A percentile compares a stretch with the other conserved stretches of the same genome.
These are phyloP conservation scores for Papiliotrema flavescens DNA, from an alignment of 1,284 basidiomycete genomes.

Conservation along the genomic window DNA sequence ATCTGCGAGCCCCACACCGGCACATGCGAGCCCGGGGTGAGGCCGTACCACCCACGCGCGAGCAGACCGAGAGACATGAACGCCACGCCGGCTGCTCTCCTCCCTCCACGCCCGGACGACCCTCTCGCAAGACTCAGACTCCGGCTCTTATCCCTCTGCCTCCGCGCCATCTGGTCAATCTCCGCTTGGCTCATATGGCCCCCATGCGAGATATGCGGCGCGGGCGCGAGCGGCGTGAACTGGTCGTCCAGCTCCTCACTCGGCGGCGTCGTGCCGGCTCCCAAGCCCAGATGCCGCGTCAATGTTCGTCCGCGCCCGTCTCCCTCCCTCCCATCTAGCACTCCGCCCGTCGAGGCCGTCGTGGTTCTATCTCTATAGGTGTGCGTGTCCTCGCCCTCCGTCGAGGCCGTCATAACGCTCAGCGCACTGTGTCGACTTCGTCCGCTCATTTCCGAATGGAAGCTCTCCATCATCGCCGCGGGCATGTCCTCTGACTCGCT, in stretches of 20 bases:
- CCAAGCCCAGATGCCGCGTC: neutral
- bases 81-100: constrained; percentile 44
- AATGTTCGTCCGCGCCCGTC: constrained; percentile 1
- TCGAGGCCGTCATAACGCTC: neutral
- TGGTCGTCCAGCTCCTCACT: neutral
- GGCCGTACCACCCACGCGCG: constrained; percentile 14
- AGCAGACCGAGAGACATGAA: constrained; percentile 45
- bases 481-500: constrained; percentile 5
- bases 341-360: neutral
- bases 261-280: neutral
- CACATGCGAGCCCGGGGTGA: neutral
- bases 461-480: constrained; percentile 28
- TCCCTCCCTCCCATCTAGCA: neutral
- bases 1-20: constrained; percentile 1
- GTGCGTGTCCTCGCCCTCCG: neutral
- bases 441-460: constrained; percentile 35
- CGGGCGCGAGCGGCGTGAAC: neutral
- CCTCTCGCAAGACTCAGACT: constrained; percentile 34
- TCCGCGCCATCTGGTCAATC: constrained; percentile 13
- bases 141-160: constrained; percentile 24
- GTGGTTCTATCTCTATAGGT: neutral
- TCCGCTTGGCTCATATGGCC: neutral
- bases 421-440: constrained; percentile 4
- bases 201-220: neutral
- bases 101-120: constrained; percentile 21